Base-by-base conservation (phyloP, 2,329 filamentous ascomycete genomes). In the Ploettnerulaceae sp. region DNA sequence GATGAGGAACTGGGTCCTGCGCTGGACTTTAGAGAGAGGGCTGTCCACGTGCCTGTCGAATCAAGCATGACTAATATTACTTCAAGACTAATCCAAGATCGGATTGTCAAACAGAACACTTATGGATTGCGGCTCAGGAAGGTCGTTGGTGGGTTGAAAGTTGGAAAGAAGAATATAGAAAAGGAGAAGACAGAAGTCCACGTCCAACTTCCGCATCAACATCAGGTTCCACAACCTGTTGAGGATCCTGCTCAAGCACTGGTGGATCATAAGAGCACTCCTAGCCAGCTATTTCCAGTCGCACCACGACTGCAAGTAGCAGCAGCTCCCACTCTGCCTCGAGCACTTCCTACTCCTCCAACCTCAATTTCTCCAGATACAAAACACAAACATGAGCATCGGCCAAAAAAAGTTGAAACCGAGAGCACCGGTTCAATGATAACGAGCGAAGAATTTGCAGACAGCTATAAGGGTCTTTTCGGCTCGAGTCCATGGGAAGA, bases 381-480 rank as follows among this genome's bases (percentile, higher is more conserved):
- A n/a, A n/a, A n/a, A n/a, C n/a, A n/a, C n/a, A n/a, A n/a, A n/a
- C n/a, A n/a, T n/a, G n/a, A n/a, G n/a, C n/a, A n/a, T n/a, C n/a
- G n/a, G n/a, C n/a, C n/a, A n/a, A n/a, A n/a, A n/a, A n/a, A n/a
- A n/a, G n/a, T n/a, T n/a, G n/a, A n/a, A n/a, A n/a, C n/a, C n/a
- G n/a, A n/a, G n/a, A n/a, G n/a, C n/a, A n/a, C n/a, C n/a, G n/a
- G n/a, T n/a, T n/a, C n/a, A n/a, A 5, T 14, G 5, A 29, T 29
- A 17, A 31, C 43, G 9, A 33, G 43, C 25, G 44, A 47, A n/a
- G 35, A 24, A 8, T 31, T 33, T 28, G 36, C 44, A 25, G 44
- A 34, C 26, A 17, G 11, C 9, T 40, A 47, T 20, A 40, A 31
- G 26, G 34, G n/a, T 14, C 21, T 40, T 29, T 40, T 47, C 32